A percentile compares a stretch with the other conserved stretches of the same genome.
phyloP scores from a whole-genome alignment of 129 eudicot species.

The Smallanthus sonchifolius region DNA sequence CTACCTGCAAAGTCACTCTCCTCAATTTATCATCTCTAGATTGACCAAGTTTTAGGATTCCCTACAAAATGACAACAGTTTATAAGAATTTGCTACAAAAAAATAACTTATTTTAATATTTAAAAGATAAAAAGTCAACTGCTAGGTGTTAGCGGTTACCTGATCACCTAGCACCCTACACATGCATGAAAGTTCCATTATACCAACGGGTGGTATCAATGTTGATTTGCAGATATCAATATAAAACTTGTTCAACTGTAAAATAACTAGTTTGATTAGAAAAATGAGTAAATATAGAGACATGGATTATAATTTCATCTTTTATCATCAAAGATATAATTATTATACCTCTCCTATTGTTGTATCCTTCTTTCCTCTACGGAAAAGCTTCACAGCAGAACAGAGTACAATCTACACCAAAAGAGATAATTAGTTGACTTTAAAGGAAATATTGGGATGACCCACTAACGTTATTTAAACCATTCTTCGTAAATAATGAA shows the following conservation, averaged over 20 bases:
- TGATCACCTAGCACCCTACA: conserved; percentile 88
- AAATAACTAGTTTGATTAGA: conserved; percentile 1
- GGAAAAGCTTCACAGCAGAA: conserved; percentile 86
- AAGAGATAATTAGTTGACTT: conserved; percentile 12
- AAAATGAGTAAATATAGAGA: background rate
- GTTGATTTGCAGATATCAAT: conserved; percentile 79
- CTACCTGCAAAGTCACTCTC: conserved; percentile 67
- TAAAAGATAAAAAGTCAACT: background rate
- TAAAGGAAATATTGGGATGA: background rate
- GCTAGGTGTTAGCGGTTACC: conserved; percentile 37
- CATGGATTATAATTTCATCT: background rate
- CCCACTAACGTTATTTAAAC: background rate
- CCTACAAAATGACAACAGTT: conserved; percentile 42
- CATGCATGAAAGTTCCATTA: conserved; percentile 85
- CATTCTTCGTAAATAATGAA: background rate
- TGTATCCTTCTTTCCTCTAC: conserved; percentile 77
- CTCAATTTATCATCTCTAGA: conserved; percentile 77
- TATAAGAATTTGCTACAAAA: background rate
- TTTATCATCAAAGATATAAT: background rate
- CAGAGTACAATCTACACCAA: conserved; percentile 75
- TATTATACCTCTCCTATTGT: conserved; percentile 78
- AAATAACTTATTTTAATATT: background rate
- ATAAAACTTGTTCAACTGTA: conserved; percentile 79
- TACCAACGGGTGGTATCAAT: conserved; percentile 66
- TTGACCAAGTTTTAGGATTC: conserved; percentile 73